These are phyloP conservation scores for Aspergillus biplanus DNA, from an alignment of 495 filamentous ascomycete species.

Conservation along the genomic window DNA sequence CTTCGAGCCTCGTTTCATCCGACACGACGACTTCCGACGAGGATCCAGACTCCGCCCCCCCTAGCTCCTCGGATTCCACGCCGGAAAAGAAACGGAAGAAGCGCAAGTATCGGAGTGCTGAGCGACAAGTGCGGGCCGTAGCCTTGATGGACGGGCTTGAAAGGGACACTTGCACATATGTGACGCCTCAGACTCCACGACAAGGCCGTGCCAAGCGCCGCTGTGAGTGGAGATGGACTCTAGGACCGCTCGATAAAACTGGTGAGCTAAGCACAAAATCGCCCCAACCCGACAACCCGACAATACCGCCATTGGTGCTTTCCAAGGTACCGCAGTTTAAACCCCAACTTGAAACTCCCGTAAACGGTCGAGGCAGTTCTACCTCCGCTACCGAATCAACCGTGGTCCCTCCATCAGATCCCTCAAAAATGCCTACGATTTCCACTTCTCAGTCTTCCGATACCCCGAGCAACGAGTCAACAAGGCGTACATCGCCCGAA, in stretches of 20 bases:
- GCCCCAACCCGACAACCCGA: background rate
- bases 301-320: background rate
- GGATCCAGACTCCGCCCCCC: slow-evolving; percentile 29
- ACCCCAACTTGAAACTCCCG: background rate
- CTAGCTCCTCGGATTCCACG: background rate
- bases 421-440: background rate
- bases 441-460: background rate
- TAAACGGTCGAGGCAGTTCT: background rate
- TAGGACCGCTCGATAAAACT: slow-evolving; percentile 43
- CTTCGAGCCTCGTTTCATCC: slow-evolving; percentile 32
- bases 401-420: too few species aligned
- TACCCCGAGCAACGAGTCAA: slow-evolving; percentile 9
- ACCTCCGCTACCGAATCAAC: background rate
- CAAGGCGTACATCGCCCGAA: slow-evolving; percentile 24
- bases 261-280: slow-evolving; percentile 5
- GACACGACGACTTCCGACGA: slow-evolving; percentile 49
- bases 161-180: slow-evolving; percentile 32
- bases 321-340: background rate
- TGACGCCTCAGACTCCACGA: slow-evolving; percentile 53
- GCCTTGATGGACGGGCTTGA: slow-evolving; percentile 45
- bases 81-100: slow-evolving; percentile 39
- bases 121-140: slow-evolving; percentile 48
- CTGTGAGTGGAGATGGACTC: slow-evolving; percentile 62
- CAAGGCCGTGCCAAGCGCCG: slow-evolving; percentile 54
- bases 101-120: slow-evolving; percentile 39